Evolutionary conservation across 2,329 filamentous ascomycete genomes (phyloP), one percentile per base, ranked within the genome.

Genomic region (Aspergillus piperis): DNA sequence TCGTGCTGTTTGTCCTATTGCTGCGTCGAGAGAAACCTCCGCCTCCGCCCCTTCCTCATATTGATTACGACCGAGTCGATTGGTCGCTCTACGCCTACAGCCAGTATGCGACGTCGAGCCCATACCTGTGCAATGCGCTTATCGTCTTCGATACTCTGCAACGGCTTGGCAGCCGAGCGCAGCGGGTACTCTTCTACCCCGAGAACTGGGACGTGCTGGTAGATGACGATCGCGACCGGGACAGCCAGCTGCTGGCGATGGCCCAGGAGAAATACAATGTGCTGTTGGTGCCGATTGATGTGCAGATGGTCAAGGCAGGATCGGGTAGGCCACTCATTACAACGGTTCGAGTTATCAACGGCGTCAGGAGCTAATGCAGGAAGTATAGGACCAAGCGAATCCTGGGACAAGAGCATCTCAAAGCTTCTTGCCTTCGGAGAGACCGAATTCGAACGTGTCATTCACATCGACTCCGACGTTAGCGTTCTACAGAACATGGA

Each of bases 381-480:
- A 36, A 13, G 54, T 49, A 64, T 62, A 69, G 63, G 66, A 36
- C 62, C 72, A 13, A 62, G 73, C 64, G 79, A 75, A 17, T 86
- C 85, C 1, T 89, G 86, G 87, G 83, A 86, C 59, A 82, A 84
- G 38, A 86, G 84, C 2, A 86, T 86, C 66, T 88, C 87, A 21
- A 91, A 91, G 70, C 82, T 90, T 36, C 81, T 89, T 19, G 86
- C 87, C 2, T 91, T 90, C 70, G 87, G 87, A 60, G 85, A 89
- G 55, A 85, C 84, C 0, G 80, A 87, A 58, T 90, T 90, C 70
- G 74, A 81, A 19, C 80, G 85, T 41, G 78, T 87, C 21, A 77
- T 87, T 36, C 79, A 82, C 54, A 74, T 87, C 49, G 85, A 91
- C 71, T 88, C 87, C 8, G 88, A 91, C 68, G 80, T 85, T 21